Evolutionary conservation across 257 asterid species (phyloP).

Genomic region (Rhazya stricta): DNA sequence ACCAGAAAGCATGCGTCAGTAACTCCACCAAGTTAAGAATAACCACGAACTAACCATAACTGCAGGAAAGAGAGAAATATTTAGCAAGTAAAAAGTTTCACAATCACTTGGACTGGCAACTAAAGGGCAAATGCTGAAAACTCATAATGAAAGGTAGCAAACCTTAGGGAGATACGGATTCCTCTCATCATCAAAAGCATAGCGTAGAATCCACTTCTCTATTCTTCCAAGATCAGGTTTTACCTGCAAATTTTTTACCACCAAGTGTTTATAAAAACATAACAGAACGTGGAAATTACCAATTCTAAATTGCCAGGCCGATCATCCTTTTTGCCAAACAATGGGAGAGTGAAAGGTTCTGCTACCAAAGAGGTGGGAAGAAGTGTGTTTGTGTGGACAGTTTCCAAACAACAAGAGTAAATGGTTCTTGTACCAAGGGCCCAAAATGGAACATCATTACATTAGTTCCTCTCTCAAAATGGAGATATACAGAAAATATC

Average conservation of each 20-base stretch:
- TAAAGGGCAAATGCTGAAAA: not conserved
- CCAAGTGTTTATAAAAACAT: constrained; percentile 6
- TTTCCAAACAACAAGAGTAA: not conserved
- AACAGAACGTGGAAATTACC: not conserved
- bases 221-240: constrained; percentile 84
- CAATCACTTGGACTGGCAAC: not conserved
- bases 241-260: constrained; percentile 42
- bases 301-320: not conserved
- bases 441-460: not conserved
- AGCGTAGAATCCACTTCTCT: constrained; percentile 92
- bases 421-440: not conserved
- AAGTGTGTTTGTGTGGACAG: not conserved
- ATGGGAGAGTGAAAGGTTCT: not conserved
- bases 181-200: constrained; percentile 89
- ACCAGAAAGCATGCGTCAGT: constrained; percentile 16
- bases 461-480: not conserved
- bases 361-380: not conserved
- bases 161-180: constrained; percentile 95
- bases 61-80: not conserved
- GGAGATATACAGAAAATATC: not conserved
- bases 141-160: constrained; percentile 10
- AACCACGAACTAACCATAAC: not conserved
- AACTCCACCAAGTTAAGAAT: not conserved
- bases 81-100: not conserved
- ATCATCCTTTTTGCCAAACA: not conserved